Percentiles rank a stretch among this genome's conserved stretches.
Conservation (phyloP, 1,139 yeast genomes). For the Candida freyschussii region DNA sequence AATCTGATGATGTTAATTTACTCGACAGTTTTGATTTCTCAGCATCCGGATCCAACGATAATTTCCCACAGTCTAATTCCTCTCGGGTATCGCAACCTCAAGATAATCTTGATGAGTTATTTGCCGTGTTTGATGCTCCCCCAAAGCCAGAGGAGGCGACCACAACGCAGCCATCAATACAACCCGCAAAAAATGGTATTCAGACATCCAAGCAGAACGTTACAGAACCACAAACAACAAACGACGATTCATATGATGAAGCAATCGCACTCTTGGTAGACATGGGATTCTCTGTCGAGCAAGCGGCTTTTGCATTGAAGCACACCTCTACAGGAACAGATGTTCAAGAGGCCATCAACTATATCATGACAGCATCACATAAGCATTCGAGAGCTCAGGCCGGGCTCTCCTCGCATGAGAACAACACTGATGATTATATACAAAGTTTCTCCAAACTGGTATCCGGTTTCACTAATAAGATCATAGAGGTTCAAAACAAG, state of each 20-base stretch:
- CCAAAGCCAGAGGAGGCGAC: slow-evolving; percentile 3
- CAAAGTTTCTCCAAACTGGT: slow-evolving; percentile 19
- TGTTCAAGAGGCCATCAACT: slow-evolving; percentile 63
- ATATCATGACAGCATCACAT: slow-evolving; percentile 58
- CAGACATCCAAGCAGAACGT: slow-evolving; percentile 2
- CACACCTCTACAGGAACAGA: slow-evolving; percentile 50
- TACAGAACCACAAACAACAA: no score
- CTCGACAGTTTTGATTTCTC: slow-evolving; percentile 21
- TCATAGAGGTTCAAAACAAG: slow-evolving; percentile 60
- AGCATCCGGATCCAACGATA: slow-evolving; percentile 1
- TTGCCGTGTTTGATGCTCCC: slow-evolving; percentile 28
- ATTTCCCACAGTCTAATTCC: slow-evolving; percentile 4
- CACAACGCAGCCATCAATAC: slow-evolving; percentile 2
- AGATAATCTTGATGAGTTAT: slow-evolving; percentile 26
- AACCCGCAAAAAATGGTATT: background rate
- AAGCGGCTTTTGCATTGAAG: slow-evolving; percentile 56
- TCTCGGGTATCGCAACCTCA: no score
- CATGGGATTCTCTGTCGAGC: slow-evolving; percentile 69
- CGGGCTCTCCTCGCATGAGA: slow-evolving; percentile 15
- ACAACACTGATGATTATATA: slow-evolving; percentile 19
- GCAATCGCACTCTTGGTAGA: slow-evolving; percentile 69
- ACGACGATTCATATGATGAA: slow-evolving; percentile 38
- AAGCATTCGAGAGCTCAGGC: slow-evolving; percentile 27
- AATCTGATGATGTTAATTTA: slow-evolving; percentile 21
- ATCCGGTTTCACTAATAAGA: slow-evolving; percentile 29